Conservation (phyloP, 2,329 filamentous ascomycete species). For the Verticillium klebahnii region DNA sequence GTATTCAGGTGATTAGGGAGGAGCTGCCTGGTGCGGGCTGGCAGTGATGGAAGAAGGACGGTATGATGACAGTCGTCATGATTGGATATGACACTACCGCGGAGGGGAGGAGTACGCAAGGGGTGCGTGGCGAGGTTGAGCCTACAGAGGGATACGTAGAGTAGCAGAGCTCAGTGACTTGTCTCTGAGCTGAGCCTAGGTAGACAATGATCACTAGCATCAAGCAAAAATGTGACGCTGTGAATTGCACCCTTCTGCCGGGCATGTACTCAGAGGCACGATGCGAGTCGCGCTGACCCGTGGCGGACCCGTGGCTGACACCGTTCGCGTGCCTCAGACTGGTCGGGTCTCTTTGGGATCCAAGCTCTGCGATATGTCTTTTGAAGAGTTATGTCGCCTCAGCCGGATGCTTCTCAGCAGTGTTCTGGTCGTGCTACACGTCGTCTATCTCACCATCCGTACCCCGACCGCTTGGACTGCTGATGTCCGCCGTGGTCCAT, state of each 20-base stretch:
- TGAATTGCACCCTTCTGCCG: background rate
- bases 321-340: too few species aligned
- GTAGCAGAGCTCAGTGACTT: background rate
- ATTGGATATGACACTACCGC: background rate
- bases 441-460: too few species aligned
- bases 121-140: background rate
- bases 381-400: too few species aligned
- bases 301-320: too few species aligned
- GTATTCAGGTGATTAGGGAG: constrained; percentile 5
- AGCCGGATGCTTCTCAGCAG: too few species aligned
- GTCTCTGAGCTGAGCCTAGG: background rate
- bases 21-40: background rate
- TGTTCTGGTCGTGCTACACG: too few species aligned
- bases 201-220: background rate
- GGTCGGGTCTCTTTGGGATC: too few species aligned
- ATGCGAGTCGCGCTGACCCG: too few species aligned
- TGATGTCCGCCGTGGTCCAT: too few species aligned
- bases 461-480: too few species aligned
- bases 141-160: background rate
- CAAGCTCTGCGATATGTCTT: too few species aligned
- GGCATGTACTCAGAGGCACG: too few species aligned
- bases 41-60: background rate
- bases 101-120: background rate
- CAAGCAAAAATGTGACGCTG: background rate
- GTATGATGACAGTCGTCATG: background rate